Evolutionary conservation across 164 flowering plant genomes (phyloP).

Genomic region (Sedum album): DNA sequence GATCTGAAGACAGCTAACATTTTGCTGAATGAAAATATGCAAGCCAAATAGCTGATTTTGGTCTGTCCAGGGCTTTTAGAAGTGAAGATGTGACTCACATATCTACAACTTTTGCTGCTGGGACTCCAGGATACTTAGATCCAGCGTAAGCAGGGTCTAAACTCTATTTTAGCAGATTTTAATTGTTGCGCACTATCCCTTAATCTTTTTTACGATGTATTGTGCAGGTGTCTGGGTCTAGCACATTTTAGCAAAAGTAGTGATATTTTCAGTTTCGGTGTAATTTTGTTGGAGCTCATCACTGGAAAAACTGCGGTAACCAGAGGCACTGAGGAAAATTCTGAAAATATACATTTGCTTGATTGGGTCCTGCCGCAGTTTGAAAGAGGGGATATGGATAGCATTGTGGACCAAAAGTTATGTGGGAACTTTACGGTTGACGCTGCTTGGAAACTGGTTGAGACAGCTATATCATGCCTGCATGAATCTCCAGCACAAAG

Average conservation of each 20-base stretch:
- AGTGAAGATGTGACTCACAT: constrained; percentile 13
- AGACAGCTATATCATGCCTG: constrained; percentile 30
- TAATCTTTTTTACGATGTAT: background rate
- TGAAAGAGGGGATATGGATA: constrained; percentile 17
- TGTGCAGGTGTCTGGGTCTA: constrained; percentile 11
- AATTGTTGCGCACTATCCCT: background rate
- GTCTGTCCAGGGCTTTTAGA: constrained; percentile 17
- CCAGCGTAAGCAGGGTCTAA: constrained; percentile 21
- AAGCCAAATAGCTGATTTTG: constrained; percentile 32
- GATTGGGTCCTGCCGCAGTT: constrained; percentile 19
- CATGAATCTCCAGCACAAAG: constrained; percentile 13
- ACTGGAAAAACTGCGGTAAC: constrained; percentile 16
- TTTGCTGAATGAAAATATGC: constrained; percentile 16
- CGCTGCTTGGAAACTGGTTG: constrained; percentile 26
- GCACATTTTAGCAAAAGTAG: constrained; percentile 13
- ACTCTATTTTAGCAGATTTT: background rate
- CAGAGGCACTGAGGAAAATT: background rate
- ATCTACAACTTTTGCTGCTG: constrained; percentile 12
- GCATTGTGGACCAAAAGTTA: constrained; percentile 26
- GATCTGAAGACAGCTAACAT: constrained; percentile 28
- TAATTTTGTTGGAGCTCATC: constrained; percentile 17
- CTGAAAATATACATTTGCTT: constrained; percentile 12
- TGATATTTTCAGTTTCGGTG: constrained; percentile 22
- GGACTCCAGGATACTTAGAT: constrained; percentile 28
- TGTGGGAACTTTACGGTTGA: constrained; percentile 16